These are phyloP conservation scores for Cytospora mali DNA, from an alignment of 2,329 filamentous ascomycete species.

Conservation along the genomic window DNA sequence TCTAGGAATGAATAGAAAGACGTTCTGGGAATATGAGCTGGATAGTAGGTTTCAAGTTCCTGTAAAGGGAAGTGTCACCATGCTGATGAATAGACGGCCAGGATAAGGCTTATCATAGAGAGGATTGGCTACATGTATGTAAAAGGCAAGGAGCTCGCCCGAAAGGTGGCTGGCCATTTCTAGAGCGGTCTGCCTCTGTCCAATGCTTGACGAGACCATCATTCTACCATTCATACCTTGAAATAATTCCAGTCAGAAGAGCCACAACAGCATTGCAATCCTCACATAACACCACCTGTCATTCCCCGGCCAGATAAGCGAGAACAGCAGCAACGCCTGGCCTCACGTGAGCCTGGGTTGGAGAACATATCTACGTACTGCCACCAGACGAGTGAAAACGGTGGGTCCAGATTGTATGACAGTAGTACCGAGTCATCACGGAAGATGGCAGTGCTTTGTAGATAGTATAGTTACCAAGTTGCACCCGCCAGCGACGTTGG, in stretches of 20 bases:
- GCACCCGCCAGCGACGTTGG: background rate
- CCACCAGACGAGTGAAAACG: background rate
- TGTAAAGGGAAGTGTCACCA: background rate
- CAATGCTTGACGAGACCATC: too few species aligned
- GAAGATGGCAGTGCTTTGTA: background rate
- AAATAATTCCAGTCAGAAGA: too few species aligned
- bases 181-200: too few species aligned
- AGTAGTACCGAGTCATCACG: too few species aligned
- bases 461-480: background rate
- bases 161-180: too few species aligned
- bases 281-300: background rate
- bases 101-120: background rate
- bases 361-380: background rate
- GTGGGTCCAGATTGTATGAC: too few species aligned
- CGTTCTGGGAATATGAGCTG: too few species aligned
- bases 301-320: too few species aligned
- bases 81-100: background rate
- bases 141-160: too few species aligned
- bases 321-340: background rate
- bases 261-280: background rate
- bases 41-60: too few species aligned
- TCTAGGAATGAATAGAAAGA: too few species aligned
- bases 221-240: too few species aligned
- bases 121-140: background rate
- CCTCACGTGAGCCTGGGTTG: background rate